phyloP scores from a whole-genome alignment of 2,329 filamentous ascomycete species.

The Hypoxylon sp. region DNA sequence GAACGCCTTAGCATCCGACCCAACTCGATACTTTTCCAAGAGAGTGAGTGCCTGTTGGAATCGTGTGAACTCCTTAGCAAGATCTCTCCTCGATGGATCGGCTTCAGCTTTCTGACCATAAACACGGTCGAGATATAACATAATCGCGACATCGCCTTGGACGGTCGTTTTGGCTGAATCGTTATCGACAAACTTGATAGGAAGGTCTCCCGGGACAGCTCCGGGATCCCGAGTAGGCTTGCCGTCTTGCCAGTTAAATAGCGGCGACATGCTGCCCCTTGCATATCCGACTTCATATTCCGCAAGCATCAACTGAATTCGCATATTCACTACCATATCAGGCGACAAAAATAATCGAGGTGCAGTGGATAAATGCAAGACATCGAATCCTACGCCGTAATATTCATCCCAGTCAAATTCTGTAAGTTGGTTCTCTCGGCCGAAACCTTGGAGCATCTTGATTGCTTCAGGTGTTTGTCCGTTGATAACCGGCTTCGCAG shows the following conservation, averaged over 20 bases:
- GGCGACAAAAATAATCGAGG: conserved; percentile 60
- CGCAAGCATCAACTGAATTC: conserved; percentile 60
- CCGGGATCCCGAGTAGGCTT: conserved; percentile 24
- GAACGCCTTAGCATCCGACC: conserved; percentile 37
- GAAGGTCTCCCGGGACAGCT: conserved; percentile 36
- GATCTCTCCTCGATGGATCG: conserved; percentile 39
- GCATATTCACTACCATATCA: conserved; percentile 58
- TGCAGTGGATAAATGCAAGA: conserved; percentile 70
- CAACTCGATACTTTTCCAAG: conserved; percentile 48
- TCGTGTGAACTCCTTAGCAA: conserved; percentile 51
- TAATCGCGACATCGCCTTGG: conserved; percentile 60
- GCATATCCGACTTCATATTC: conserved; percentile 58
- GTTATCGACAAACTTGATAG: conserved; percentile 64
- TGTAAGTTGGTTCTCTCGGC: conserved; percentile 79
- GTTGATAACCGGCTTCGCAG: conserved; percentile 72
- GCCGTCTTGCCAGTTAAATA: conserved; percentile 42
- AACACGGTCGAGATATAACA: conserved; percentile 68
- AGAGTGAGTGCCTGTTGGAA: conserved; percentile 55
- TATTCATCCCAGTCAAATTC: conserved; percentile 77
- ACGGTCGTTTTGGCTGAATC: conserved; percentile 57
- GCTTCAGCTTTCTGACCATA: conserved; percentile 51
- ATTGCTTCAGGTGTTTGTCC: conserved; percentile 72
- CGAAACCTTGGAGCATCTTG: conserved; percentile 79
- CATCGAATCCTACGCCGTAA: conserved; percentile 87
- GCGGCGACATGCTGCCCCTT: conserved; percentile 47